These are phyloP conservation scores for Elaeagnus macrophylla DNA, from an alignment of 306 rosid genomes.

Conservation along the genomic window DNA sequence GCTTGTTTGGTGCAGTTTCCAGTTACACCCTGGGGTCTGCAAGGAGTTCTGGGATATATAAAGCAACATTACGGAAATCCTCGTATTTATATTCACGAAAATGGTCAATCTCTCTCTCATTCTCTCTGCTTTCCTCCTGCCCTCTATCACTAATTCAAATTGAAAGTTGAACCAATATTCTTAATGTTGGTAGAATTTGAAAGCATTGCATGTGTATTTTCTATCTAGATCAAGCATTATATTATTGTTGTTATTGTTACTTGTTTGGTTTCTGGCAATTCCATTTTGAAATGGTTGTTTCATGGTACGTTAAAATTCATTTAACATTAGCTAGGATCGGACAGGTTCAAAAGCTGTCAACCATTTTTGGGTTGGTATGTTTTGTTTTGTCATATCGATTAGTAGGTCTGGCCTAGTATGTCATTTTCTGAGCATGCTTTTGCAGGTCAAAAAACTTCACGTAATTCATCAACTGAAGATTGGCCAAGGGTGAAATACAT, in stretches of 20 bases:
- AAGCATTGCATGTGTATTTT: too few species aligned
- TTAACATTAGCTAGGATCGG: too few species aligned
- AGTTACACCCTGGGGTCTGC: slow-evolving; percentile 29
- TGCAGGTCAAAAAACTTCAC: slow-evolving; percentile 35
- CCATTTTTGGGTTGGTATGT: neutral
- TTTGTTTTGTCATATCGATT: too few species aligned
- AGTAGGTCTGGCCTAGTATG: neutral
- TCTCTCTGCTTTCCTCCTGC: neutral
- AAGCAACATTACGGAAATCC: slow-evolving; percentile 58
- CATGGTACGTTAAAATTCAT: too few species aligned
- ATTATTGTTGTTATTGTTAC: too few species aligned
- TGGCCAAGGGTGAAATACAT: slow-evolving; percentile 38
- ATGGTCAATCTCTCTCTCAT: slow-evolving; percentile 26
- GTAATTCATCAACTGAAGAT: slow-evolving; percentile 47
- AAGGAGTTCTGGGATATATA: slow-evolving; percentile 27
- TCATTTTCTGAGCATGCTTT: neutral
- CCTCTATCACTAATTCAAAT: neutral
- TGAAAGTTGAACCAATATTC: neutral
- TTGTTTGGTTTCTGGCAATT: too few species aligned
- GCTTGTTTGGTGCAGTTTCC: slow-evolving; percentile 24
- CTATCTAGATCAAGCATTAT: too few species aligned
- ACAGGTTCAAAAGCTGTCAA: too few species aligned
- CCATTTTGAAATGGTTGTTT: too few species aligned
- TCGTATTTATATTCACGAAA: slow-evolving; percentile 46
- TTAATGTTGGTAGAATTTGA: too few species aligned